Evolutionary conservation across 2,329 filamentous ascomycete species (phyloP).

Genomic region (Scedosporium dehoogii): DNA sequence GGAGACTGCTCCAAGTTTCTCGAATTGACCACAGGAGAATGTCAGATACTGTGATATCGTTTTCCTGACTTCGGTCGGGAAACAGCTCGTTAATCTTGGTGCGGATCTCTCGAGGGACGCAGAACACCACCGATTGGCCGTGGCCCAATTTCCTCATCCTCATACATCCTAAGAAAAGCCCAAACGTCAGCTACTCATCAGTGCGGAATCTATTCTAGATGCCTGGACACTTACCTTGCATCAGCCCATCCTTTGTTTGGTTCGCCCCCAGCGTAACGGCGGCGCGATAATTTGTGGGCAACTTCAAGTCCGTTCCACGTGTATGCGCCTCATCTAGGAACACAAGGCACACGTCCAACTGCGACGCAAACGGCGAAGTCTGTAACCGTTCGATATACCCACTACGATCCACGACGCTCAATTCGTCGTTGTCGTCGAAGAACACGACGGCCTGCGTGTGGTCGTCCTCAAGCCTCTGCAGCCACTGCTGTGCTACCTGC

Average conservation of each 20-base stretch:
- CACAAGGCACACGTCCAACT: constrained; percentile 50
- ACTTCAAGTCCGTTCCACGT: constrained; percentile 55
- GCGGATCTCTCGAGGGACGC: constrained; percentile 47
- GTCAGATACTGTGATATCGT: constrained; percentile 35
- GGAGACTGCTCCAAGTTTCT: constrained; percentile 42
- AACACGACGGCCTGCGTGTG: constrained; percentile 36
- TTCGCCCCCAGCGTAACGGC: constrained; percentile 56
- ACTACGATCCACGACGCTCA: constrained; percentile 40
- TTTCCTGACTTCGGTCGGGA: constrained; percentile 1
- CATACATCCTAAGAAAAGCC: constrained; percentile 46
- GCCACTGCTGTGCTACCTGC: constrained; percentile 43
- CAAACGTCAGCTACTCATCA: constrained; percentile 8
- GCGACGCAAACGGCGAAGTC: constrained; percentile 45
- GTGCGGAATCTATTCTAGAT: too few species aligned
- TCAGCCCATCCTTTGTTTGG: constrained; percentile 58
- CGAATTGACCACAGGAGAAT: constrained; percentile 50
- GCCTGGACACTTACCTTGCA: constrained; percentile 44
- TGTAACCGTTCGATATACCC: constrained; percentile 38
- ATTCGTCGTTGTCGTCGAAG: constrained; percentile 44
- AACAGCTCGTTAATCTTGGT: constrained; percentile 33
- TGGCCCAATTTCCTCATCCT: constrained; percentile 59
- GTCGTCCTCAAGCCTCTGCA: constrained; percentile 20
- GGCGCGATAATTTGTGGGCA: constrained; percentile 49
- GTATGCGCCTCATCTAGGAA: constrained; percentile 66
- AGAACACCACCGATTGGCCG: constrained; percentile 56